These are phyloP conservation scores for Cryphonectria radicalis DNA, from an alignment of 2,329 filamentous ascomycete genomes.

Conservation along the genomic window DNA sequence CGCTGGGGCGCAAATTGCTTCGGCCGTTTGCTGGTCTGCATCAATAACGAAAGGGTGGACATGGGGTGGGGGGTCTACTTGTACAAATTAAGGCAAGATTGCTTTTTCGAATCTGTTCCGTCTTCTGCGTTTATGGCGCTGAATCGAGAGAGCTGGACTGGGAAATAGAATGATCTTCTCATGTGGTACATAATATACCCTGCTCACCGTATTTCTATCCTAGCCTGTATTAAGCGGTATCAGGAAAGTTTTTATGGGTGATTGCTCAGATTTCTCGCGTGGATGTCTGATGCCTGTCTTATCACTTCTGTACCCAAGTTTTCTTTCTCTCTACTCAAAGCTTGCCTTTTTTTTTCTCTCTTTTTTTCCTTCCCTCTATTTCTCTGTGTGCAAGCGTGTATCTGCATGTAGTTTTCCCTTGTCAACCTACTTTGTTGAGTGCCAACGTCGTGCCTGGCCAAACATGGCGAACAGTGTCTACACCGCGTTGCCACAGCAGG, in stretches of 20 bases:
- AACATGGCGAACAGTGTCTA: constrained; percentile 7
- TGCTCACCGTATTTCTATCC: background rate
- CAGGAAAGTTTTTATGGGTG: background rate
- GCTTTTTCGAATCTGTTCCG: background rate
- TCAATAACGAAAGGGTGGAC: background rate
- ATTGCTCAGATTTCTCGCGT: background rate
- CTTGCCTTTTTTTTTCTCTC: background rate
- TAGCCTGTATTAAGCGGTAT: background rate
- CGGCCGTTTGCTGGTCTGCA: background rate
- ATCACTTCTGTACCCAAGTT: background rate
- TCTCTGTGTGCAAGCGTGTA: background rate
- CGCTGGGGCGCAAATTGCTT: background rate
- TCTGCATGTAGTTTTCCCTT: background rate
- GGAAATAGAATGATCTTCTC: background rate
- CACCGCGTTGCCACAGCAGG: background rate
- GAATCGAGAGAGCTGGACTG: background rate
- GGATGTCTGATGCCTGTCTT: background rate
- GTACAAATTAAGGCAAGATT: background rate
- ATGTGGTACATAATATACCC: background rate
- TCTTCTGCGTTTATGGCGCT: background rate
- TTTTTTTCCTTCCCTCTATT: background rate
- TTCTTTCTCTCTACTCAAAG: background rate
- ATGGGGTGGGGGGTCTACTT: background rate
- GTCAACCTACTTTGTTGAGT: background rate
- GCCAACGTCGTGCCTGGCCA: background rate